These are phyloP conservation scores for Lactifluus volemus DNA, from an alignment of 768 basidiomycete genomes.

Conservation along the genomic window DNA sequence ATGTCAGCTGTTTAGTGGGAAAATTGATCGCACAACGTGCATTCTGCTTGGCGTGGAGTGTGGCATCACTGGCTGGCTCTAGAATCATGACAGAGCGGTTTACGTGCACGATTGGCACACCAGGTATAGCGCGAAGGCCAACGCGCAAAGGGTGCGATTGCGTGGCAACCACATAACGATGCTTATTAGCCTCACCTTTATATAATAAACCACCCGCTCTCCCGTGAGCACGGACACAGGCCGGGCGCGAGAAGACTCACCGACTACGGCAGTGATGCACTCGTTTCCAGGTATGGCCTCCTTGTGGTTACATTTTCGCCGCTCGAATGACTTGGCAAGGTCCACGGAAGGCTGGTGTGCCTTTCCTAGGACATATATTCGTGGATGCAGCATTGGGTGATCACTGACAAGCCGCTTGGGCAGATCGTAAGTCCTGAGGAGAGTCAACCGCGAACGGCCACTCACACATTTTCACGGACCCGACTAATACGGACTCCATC, in stretches of 20 bases:
- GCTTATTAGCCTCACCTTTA: constrained; percentile 75
- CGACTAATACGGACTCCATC: constrained; percentile 70
- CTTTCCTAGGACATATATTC: constrained; percentile 82
- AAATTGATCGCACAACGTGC: constrained; percentile 30
- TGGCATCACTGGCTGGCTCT: constrained; percentile 79
- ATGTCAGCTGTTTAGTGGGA: background rate
- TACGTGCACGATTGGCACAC: constrained; percentile 83
- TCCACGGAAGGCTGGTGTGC: constrained; percentile 69
- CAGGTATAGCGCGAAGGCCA: constrained; percentile 65
- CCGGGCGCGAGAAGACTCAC: constrained; percentile 34
- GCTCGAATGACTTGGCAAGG: constrained; percentile 87
- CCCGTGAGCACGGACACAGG: background rate
- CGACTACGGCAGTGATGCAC: constrained; percentile 74
- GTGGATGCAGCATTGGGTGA: constrained; percentile 96
- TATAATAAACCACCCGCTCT: background rate
- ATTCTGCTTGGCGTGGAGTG: constrained; percentile 55
- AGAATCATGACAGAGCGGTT: constrained; percentile 90
- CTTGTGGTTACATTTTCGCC: constrained; percentile 90
- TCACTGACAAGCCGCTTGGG: constrained; percentile 66
- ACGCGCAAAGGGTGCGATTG: constrained; percentile 69
- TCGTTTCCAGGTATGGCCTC: constrained; percentile 80
- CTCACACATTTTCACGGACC: constrained; percentile 87
- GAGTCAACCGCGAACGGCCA: constrained; percentile 14
- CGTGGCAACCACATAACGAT: constrained; percentile 85
- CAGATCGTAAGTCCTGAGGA: constrained; percentile 18